Conservation (phyloP, 1,284 basidiomycete genomes). For the Moesziomyces antarcticus region DNA sequence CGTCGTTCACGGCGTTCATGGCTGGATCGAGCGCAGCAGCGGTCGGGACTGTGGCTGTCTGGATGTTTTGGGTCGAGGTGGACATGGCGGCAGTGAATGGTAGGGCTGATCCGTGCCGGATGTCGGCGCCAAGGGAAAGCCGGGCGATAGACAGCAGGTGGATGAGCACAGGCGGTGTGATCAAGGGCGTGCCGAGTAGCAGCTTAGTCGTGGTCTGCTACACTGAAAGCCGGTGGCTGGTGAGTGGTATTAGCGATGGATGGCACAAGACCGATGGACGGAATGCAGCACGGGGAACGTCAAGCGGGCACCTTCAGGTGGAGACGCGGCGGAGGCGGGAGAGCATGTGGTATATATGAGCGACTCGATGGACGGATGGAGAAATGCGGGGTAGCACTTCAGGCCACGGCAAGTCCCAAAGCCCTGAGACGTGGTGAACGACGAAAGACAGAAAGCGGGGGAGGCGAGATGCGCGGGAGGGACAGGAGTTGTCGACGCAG, state of each 20-base stretch:
- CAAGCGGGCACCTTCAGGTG: neutral
- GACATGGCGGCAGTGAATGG: constrained; percentile 1
- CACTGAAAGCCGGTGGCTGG: too few relatives aligned
- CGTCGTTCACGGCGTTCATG: constrained; percentile 1
- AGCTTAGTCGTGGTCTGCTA: too few relatives aligned
- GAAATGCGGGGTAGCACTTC: neutral
- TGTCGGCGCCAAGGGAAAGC: neutral
- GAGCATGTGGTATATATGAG: neutral
- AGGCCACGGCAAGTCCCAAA: too few relatives aligned
- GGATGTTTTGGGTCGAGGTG: neutral
- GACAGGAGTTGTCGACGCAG: too few relatives aligned
- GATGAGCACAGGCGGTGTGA: neutral
- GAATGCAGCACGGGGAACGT: neutral
- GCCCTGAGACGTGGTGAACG: too few relatives aligned
- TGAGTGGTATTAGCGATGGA: too few relatives aligned
- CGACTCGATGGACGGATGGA: neutral
- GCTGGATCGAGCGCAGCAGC: neutral
- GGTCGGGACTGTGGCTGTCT: neutral
- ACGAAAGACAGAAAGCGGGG: too few relatives aligned
- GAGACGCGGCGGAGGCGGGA: too few relatives aligned
- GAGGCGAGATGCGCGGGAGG: too few relatives aligned
- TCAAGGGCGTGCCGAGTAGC: too few relatives aligned
- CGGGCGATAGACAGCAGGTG: neutral
- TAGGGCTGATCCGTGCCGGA: neutral
- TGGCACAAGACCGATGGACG: too few relatives aligned